Evolutionary conservation across 2,329 filamentous ascomycete species (phyloP), one percentile per base, ranked within the genome.

Genomic region (Ophiostoma perfectum): DNA sequence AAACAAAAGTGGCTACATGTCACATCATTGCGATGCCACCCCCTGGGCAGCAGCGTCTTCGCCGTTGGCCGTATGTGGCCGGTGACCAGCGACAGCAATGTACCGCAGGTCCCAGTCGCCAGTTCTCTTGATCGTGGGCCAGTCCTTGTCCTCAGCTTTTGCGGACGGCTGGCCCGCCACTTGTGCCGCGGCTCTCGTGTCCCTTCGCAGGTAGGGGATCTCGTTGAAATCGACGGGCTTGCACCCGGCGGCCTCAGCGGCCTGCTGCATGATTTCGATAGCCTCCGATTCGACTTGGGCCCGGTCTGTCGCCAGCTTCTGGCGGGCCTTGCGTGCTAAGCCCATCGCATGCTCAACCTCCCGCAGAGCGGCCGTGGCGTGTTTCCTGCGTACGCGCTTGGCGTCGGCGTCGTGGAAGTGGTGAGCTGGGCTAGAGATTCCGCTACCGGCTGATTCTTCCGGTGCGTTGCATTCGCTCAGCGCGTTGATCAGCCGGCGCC

Each of bases 231-330:
- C 71, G 4, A 74, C 74, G 16, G 71, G 69, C 38, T 45, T 49
- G 41, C 67, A 45, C 7, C 73, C 72, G 1, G 74, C 74, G 49
- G 76, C 75, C 12, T 72, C 63, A 11, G 75, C 76, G 6, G 76
- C 76, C 64, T 72, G 69, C 68, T 69, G 71, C 77, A 78, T 77
- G 16, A 78, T 76, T 14, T 68, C 52, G 3, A 78, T 39, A 1
- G 74, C 71, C 47, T 71, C 71, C 9, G 18, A 41, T 60, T 75
- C 73, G 16, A 78, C 55, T 39, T 62, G 38, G 47, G 62, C 67
- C 7, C 70, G 72, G 66, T 76, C 72, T 0, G 45, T 42, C 4
- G 64, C 63, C 18, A 76, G 66, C 38, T 55, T 41, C 66, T 68
- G 42, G 44, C 76, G 72, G 7, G 70, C 72, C 5, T 67, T 62